Conservation (phyloP, 129 eudicot genomes). For the Glebionis coronaria region DNA sequence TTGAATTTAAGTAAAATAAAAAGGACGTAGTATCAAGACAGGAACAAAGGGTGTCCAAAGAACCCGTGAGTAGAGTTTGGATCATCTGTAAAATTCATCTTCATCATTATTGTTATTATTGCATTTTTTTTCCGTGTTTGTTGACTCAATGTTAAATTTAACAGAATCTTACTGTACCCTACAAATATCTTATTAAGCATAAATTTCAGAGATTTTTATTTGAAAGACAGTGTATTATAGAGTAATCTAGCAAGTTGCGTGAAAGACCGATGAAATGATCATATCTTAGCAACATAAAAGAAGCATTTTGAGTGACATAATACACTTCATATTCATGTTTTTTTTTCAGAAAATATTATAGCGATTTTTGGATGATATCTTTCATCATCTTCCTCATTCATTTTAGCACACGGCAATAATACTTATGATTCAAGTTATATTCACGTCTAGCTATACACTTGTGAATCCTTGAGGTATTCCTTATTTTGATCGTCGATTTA, state of each 20-base stretch:
- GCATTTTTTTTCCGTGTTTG: slow-evolving; percentile 29
- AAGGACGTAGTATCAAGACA: slow-evolving; percentile 11
- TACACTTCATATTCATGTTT: no score
- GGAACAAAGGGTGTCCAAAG: slow-evolving; percentile 14
- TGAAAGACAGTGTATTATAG: neutral
- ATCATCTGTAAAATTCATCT: slow-evolving; percentile 12
- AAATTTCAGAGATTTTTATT: neutral
- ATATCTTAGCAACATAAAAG: no score
- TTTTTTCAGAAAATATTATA: no score
- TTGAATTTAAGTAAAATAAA: slow-evolving; percentile 8
- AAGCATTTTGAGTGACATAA: no score
- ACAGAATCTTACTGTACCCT: slow-evolving; percentile 4
- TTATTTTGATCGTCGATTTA: no score
- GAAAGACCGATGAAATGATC: no score
- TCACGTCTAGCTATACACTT: no score
- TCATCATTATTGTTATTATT: slow-evolving; percentile 6
- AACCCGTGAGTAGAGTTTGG: slow-evolving; percentile 29
- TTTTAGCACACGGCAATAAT: no score
- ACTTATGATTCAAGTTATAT: no score
- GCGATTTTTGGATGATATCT: no score
- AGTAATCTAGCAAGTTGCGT: neutral
- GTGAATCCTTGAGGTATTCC: no score
- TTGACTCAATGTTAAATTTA: slow-evolving; percentile 10
- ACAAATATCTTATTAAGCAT: neutral
- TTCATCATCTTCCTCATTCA: no score